Percentiles rank a stretch among this genome's conserved stretches.
Conservation (phyloP, 1,284 basidiomycete genomes). For the Cystobasidium slooffiae region DNA sequence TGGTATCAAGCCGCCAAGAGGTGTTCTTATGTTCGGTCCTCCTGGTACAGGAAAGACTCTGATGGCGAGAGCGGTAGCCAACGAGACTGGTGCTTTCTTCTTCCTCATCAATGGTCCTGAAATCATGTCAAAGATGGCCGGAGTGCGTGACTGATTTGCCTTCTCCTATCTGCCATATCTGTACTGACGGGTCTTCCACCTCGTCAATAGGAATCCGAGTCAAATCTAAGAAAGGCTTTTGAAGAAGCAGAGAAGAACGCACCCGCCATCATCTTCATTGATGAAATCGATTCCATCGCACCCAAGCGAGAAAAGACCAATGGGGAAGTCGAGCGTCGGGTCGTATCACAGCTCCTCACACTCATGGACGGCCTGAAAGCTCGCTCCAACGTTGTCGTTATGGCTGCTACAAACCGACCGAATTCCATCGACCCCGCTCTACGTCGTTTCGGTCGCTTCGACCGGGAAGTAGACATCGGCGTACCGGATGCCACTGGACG, state of each 20-base stretch:
- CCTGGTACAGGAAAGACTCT: conserved; percentile 97
- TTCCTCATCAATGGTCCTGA: conserved; percentile 99
- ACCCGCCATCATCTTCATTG: conserved; percentile 99
- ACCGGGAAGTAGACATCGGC: conserved; percentile 98
- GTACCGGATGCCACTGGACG: conserved; percentile 98
- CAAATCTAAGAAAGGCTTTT: conserved; percentile 95
- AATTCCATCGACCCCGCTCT: conserved; percentile 99
- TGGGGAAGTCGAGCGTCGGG: conserved; percentile 98
- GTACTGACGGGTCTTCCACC: not conserved
- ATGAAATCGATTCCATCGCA: conserved; percentile 98
- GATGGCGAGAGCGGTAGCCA: conserved; percentile 98
- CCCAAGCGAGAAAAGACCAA: conserved; percentile 99
- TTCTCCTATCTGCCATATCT: not conserved
- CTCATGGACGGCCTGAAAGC: conserved; percentile 99
- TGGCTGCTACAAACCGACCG: conserved; percentile 98
- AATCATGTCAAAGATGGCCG: conserved; percentile 82
- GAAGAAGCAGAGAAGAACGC: conserved; percentile 99
- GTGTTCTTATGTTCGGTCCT: conserved; percentile 94
- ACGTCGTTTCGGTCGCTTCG: conserved; percentile 97
- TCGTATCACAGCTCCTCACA: conserved; percentile 95
- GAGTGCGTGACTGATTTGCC: conserved; percentile 29
- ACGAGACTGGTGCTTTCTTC: conserved; percentile 99
- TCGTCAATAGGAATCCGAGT: conserved; percentile 73
- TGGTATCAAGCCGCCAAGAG: conserved; percentile 98
- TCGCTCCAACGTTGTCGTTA: conserved; percentile 97